phyloP scores from a whole-genome alignment of 78 protist species.

The Creolimax fragrantissima region DNA sequence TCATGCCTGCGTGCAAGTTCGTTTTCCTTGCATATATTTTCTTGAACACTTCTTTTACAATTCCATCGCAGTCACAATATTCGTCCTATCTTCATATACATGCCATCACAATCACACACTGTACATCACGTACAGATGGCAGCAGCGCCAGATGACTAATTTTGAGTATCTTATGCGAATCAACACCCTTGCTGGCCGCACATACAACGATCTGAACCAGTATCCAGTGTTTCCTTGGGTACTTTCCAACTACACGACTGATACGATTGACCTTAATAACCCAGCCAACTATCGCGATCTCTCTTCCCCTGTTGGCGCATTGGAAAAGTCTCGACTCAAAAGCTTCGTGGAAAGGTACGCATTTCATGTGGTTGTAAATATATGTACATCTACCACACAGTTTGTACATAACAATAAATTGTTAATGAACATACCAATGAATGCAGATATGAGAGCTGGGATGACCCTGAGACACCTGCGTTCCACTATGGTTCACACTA shows the following conservation, averaged over 20 bases:
- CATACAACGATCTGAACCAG: conserved; percentile 85
- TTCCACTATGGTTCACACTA: conserved; percentile 93
- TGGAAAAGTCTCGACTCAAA: conserved; percentile 28
- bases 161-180: conserved; percentile 82
- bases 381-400: background rate
- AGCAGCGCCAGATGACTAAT: conserved; percentile 57
- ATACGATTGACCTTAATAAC: conserved; percentile 56
- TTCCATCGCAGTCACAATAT: too few species aligned
- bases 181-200: conserved; percentile 87
- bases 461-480: conserved; percentile 31
- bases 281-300: conserved; percentile 79
- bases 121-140: conserved; percentile 46
- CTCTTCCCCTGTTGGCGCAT: conserved; percentile 88
- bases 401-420: background rate
- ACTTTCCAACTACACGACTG: conserved; percentile 58
- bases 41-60: background rate
- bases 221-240: conserved; percentile 94
- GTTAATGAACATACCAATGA: background rate
- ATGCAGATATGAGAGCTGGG: conserved; percentile 15
- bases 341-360: conserved; percentile 56
- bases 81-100: background rate
- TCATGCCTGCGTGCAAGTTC: too few species aligned
- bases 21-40: background rate
- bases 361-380: too few species aligned
- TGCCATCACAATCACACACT: background rate